Percentiles rank a stretch among this genome's conserved stretches.
phyloP scores from a whole-genome alignment of 495 filamentous ascomycete species.

The Penicillium turbatum region DNA sequence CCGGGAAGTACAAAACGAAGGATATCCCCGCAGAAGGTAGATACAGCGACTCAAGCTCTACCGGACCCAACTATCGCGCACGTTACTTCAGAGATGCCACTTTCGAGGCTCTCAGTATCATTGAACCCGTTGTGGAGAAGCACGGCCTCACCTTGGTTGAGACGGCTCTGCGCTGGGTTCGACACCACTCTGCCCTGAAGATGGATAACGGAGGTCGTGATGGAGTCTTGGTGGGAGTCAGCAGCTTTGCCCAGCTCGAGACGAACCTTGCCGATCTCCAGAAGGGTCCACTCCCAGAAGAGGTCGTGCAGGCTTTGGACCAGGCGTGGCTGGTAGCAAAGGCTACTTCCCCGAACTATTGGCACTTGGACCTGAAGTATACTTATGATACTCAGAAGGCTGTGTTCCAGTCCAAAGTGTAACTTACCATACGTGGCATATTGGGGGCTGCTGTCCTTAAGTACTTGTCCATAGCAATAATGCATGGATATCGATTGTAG shows the following conservation, averaged over 20 bases:
- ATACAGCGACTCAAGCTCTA: constrained; percentile 53
- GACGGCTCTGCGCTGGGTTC: constrained; percentile 74
- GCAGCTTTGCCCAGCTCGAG: constrained; percentile 67
- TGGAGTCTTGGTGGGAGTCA: constrained; percentile 78
- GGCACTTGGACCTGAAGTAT: constrained; percentile 74
- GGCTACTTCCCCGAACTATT: constrained; percentile 64
- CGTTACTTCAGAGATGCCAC: constrained; percentile 78
- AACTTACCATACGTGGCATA: not conserved
- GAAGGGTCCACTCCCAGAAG: constrained; percentile 83
- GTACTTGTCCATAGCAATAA: too few relatives aligned
- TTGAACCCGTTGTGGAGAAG: constrained; percentile 71
- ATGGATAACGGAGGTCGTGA: constrained; percentile 67
- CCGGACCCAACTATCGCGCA: constrained; percentile 64
- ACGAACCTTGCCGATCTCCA: constrained; percentile 71
- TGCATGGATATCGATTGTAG: too few relatives aligned
- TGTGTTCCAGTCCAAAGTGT: constrained; percentile 49
- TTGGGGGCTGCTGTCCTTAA: not conserved
- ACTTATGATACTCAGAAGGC: constrained; percentile 67
- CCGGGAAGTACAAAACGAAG: constrained; percentile 73
- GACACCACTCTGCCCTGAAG: constrained; percentile 75
- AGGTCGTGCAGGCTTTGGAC: constrained; percentile 75
- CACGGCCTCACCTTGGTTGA: constrained; percentile 78
- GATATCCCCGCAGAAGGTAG: constrained; percentile 67
- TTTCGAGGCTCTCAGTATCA: constrained; percentile 68
- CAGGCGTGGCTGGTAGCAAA: constrained; percentile 65